Conservation (phyloP, 2,329 filamentous ascomycete genomes). For the Didymella glomerata region DNA sequence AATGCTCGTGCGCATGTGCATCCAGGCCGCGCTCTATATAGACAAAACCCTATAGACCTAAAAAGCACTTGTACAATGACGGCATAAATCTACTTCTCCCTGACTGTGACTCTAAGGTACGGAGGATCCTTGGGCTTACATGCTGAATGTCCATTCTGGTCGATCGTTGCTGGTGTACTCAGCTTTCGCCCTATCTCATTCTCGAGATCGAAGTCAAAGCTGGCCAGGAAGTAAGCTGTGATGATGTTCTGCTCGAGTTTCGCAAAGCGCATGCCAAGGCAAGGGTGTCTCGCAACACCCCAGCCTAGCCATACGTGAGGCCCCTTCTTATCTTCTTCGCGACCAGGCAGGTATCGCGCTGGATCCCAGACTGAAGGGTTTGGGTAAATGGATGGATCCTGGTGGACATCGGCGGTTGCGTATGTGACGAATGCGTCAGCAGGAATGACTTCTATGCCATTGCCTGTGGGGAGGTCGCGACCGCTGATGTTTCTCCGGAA, state of each 20-base stretch:
- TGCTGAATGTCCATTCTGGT: constrained; percentile 53
- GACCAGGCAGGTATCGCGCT: constrained; percentile 56
- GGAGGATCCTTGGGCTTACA: constrained; percentile 51
- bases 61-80: too few relatives aligned
- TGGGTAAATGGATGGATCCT: constrained; percentile 59
- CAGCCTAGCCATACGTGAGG: constrained; percentile 50
- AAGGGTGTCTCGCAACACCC: constrained; percentile 56
- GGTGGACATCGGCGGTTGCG: constrained; percentile 59
- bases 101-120: constrained; percentile 52
- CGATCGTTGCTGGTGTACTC: constrained; percentile 40
- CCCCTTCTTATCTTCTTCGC: constrained; percentile 59
- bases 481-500: constrained; percentile 63
- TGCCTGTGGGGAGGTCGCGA: constrained; percentile 56
- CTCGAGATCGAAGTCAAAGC: constrained; percentile 58
- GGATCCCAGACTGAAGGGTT: constrained; percentile 63
- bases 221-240: constrained; percentile 59
- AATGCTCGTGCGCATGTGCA: not conserved
- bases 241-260: constrained; percentile 63
- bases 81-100: constrained; percentile 25
- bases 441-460: constrained; percentile 60
- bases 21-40: not conserved
- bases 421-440: constrained; percentile 57
- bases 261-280: constrained; percentile 58
- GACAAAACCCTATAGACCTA: not conserved
- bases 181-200: constrained; percentile 52